Evolutionary conservation across 1,139 yeast species (phyloP), one percentile per base, ranked within the genome.

Genomic region (Taphrina wiesneri): DNA sequence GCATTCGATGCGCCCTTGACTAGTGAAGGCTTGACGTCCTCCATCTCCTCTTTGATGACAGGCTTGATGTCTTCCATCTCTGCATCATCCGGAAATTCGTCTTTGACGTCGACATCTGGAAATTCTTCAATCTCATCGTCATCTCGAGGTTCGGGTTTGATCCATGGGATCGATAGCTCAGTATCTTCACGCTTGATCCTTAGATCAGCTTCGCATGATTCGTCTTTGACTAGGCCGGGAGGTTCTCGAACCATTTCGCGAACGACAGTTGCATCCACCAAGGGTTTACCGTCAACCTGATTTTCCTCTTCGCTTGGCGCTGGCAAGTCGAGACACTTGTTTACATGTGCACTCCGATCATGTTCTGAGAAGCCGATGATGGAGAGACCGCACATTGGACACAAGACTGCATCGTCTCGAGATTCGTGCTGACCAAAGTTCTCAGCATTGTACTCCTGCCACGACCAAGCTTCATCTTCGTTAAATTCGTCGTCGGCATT

Each of bases 291-390:
- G 17, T 36, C 51, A 13, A 60, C 57, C n/a, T n/a, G 39, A 41
- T 60, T 60, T 25, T 60, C 64, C 26, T 60, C 51, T 46, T 51
- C 23, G 5, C 41, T 30, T 4, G 64, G 64, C 28, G 41, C 43
- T 5, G 64, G 64, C 56, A 60, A 41, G 36, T 60, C 64, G 4
- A 62, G 51, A 53, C 65, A 62, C 9, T 28, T 47, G 43, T 62
- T 54, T 41, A 62, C 65, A 46, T 62, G 65, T 17, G 65, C 65
- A 43, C 60, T 62, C n/a, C 65, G 41, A 45, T 62, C 65, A 26
- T 62, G 60, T 17, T 62, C 65, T 15, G 64, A 26, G 30, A 60
- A 21, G 6, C 46, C 39, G 5, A 60, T 60, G 43, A 60, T 52
- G 19, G 56, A 53, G 28, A 19, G 26, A 21, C 64, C 64, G 21